A percentile compares a stretch with the other conserved stretches of the same genome.
Conservation (phyloP, 305 asterid species). For the Plantago coronopus region DNA sequence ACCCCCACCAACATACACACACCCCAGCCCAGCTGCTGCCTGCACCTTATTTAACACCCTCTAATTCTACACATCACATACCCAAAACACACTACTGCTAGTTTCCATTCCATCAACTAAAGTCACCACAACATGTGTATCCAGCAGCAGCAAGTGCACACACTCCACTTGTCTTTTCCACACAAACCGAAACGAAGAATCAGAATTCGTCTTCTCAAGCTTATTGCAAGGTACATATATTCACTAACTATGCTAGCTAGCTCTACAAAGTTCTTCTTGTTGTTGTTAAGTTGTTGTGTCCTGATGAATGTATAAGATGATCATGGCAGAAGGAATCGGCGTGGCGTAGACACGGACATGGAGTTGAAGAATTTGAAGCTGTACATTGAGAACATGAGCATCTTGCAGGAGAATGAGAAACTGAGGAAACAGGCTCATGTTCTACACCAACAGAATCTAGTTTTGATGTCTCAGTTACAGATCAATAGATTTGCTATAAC, state of each 20-base stretch:
- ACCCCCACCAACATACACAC: constrained; percentile 19
- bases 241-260: too few relatives aligned
- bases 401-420: constrained; percentile 54
- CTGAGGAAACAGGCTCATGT: constrained; percentile 48
- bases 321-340: constrained; percentile 31
- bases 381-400: constrained; percentile 66
- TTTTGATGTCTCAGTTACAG: constrained; percentile 41
- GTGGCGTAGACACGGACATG: constrained; percentile 35
- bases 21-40: too few relatives aligned
- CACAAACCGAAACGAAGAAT: constrained; percentile 35
- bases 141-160: constrained; percentile 28
- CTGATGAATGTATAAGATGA: background rate
- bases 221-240: constrained; percentile 41
- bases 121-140: constrained; percentile 20
- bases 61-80: background rate
- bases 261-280: too few relatives aligned
- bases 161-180: constrained; percentile 16
- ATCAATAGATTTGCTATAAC: too few relatives aligned
- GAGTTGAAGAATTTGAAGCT: constrained; percentile 54
- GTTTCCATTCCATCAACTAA: too few relatives aligned
- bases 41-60: constrained; percentile 1
- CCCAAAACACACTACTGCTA: too few relatives aligned
- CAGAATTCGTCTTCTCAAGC: constrained; percentile 40
- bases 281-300: background rate
- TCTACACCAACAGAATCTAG: constrained; percentile 66